phyloP scores from a whole-genome alignment of 306 rosid species.

The barrel medic (Medicago truncatula) region MtrunA17r5.0-ANR NC_053048.1:29501501-29502000 shows the following conservation, averaged over 20 bases:
- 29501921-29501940: slow-evolving; percentile 88
- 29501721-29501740: slow-evolving; percentile 66
- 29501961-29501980: slow-evolving; percentile 71
- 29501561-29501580: slow-evolving; percentile 12
- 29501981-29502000: slow-evolving; percentile 78
- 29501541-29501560: neutral
- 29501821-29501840: neutral
- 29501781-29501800: slow-evolving; percentile 31
- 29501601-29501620: slow-evolving; percentile 65
- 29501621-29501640: slow-evolving; percentile 66
- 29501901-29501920: slow-evolving; percentile 62
- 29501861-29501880: slow-evolving; percentile 94
- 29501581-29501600: slow-evolving; percentile 51
- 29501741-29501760: slow-evolving; percentile 72
- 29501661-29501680: slow-evolving; percentile 65
- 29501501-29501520: neutral
- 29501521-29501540: neutral
- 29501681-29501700: slow-evolving; percentile 73
- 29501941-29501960: slow-evolving; percentile 87
- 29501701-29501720: slow-evolving; percentile 61
- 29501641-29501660: slow-evolving; percentile 60
- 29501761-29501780: slow-evolving; percentile 90
- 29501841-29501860: slow-evolving; percentile 34
- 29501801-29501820: neutral
- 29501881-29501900: slow-evolving; percentile 67